A percentile compares a stretch with the other conserved stretches of the same genome.
phyloP scores from a whole-genome alignment of 2,329 filamentous ascomycete species.

The Rhexocercosporidium sp. region DNA sequence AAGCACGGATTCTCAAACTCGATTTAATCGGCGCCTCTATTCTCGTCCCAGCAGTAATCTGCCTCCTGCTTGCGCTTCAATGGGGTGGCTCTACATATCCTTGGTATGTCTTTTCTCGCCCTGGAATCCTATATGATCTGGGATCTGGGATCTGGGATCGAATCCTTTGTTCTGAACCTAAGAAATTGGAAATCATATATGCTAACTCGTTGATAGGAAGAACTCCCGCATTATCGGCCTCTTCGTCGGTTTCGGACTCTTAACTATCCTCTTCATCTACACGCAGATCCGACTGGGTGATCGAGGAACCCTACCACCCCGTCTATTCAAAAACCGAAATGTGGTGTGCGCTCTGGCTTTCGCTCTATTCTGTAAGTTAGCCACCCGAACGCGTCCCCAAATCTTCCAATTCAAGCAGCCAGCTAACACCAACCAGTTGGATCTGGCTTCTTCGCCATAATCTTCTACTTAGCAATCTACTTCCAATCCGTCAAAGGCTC shows the following conservation, averaged over 20 bases:
- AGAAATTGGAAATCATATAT: no score
- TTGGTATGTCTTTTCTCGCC: no score
- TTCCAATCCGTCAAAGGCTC: constrained; percentile 44
- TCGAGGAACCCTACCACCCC: constrained; percentile 45
- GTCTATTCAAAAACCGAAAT: constrained; percentile 41
- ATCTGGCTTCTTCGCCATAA: constrained; percentile 38
- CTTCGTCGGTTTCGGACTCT: constrained; percentile 40
- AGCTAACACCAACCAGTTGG: constrained; percentile 21
- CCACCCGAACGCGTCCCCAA: neutral
- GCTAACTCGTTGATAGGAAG: no score
- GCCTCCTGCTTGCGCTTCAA: constrained; percentile 47
- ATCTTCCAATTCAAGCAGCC: neutral
- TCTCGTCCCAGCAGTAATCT: constrained; percentile 45
- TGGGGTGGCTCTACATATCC: constrained; percentile 47
- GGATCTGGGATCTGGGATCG: no score
- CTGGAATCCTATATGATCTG: no score
- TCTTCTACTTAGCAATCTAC: constrained; percentile 43
- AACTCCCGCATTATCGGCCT: constrained; percentile 43
- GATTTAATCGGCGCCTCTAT: constrained; percentile 45
- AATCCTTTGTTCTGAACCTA: no score
- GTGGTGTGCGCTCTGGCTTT: constrained; percentile 30
- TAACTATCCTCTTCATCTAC: constrained; percentile 40
- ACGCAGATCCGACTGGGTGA: constrained; percentile 43
- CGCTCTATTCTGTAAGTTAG: constrained; percentile 27
- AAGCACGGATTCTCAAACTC: constrained; percentile 37